A percentile compares a stretch with the other conserved stretches of the same genome.
These are phyloP conservation scores for Aspergillus viridinutans DNA, from an alignment of 2,329 filamentous ascomycete genomes.

Conservation along the genomic window DNA sequence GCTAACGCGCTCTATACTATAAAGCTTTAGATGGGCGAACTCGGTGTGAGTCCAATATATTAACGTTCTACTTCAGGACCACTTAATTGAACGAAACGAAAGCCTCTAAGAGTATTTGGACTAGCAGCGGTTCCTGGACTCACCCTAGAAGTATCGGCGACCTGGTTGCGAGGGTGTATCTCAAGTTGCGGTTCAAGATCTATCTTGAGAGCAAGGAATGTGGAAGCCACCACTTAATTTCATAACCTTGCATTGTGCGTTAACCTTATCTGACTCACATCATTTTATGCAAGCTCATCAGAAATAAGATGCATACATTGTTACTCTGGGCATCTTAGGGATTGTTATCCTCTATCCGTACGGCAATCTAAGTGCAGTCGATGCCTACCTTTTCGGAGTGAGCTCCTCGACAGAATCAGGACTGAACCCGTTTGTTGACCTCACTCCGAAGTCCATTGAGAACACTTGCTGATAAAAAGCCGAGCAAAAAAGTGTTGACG, in stretches of 20 bases:
- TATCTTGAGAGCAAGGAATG: conserved; percentile 8
- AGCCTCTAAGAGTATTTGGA: not conserved
- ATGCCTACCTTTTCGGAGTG: conserved; percentile 50
- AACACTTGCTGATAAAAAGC: not conserved
- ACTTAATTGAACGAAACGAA: not conserved
- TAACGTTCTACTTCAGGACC: not conserved
- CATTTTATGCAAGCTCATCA: not conserved
- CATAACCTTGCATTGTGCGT: conserved; percentile 28
- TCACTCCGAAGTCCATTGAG: not conserved
- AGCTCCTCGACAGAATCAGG: conserved; percentile 51
- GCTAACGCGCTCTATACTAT: not conserved
- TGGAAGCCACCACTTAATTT: conserved; percentile 25
- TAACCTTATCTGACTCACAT: not conserved
- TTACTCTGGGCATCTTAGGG: conserved; percentile 33
- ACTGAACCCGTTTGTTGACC: conserved; percentile 44
- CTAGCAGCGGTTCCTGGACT: not conserved
- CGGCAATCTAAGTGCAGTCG: conserved; percentile 42
- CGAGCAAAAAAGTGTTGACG: conserved; percentile 42
- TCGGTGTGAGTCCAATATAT: not conserved
- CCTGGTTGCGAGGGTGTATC: no score
- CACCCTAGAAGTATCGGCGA: not conserved
- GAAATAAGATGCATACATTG: conserved; percentile 38
- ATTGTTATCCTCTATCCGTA: conserved; percentile 36
- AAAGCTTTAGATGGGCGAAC: not conserved
- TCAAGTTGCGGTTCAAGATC: not conserved